These are phyloP conservation scores for Drosera spatulata DNA, from an alignment of 179 eudicot species.

Conservation along the genomic window DNA sequence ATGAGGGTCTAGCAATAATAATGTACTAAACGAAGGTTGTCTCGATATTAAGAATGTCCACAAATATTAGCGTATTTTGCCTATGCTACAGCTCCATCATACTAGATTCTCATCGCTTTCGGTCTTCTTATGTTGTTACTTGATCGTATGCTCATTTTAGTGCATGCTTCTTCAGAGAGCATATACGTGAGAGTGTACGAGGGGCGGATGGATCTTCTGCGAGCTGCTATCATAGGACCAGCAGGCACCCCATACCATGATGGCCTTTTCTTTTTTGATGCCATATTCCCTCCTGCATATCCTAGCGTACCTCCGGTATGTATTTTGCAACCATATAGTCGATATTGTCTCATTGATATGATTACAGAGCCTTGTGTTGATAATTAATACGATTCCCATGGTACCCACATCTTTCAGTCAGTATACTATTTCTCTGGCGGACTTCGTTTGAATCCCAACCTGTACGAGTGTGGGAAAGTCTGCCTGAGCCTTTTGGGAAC, in stretches of 20 bases:
- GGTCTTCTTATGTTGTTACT: too few species aligned
- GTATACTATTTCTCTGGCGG: slow-evolving; percentile 62
- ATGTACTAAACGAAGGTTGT: too few species aligned
- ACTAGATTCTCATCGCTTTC: too few species aligned
- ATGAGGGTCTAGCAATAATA: too few species aligned
- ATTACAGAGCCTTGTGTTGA: not conserved
- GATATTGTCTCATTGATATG: not conserved
- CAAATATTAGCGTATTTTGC: too few species aligned
- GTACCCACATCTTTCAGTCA: slow-evolving; percentile 23
- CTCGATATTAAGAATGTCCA: too few species aligned
- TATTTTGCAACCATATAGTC: not conserved
- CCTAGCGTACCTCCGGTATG: slow-evolving; percentile 65
- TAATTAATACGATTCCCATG: not conserved
- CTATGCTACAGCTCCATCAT: too few species aligned
- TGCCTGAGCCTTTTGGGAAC: slow-evolving; percentile 79
- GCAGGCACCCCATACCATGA: slow-evolving; percentile 85
- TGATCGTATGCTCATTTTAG: too few species aligned
- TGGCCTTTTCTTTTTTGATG: slow-evolving; percentile 68
- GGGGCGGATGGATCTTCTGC: slow-evolving; percentile 63
- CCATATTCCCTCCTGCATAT: slow-evolving; percentile 46
- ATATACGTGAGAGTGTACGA: slow-evolving; percentile 49
- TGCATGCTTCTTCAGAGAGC: too few species aligned
- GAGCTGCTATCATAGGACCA: slow-evolving; percentile 63
- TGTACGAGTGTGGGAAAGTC: slow-evolving; percentile 64
- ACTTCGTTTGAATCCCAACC: slow-evolving; percentile 59